phyloP scores from a whole-genome alignment of 2,329 filamentous ascomycete genomes.

The Beauveria bassiana region DNA sequence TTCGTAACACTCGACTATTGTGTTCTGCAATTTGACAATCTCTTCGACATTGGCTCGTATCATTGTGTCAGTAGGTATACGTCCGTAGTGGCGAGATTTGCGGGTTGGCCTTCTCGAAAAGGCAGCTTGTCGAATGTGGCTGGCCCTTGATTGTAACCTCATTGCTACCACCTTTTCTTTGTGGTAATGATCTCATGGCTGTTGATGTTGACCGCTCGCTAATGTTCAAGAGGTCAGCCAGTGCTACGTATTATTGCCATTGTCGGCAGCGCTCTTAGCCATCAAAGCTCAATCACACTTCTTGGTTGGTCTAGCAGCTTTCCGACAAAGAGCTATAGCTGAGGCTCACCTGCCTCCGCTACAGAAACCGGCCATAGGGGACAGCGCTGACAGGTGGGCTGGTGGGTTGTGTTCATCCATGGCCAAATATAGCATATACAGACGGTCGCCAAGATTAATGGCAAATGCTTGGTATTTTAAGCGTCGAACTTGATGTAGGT shows the following conservation, averaged over 20 bases:
- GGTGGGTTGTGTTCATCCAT: neutral
- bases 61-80: neutral
- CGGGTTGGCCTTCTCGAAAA: neutral
- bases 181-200: neutral
- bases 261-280: neutral
- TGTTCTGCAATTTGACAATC: neutral
- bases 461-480: neutral
- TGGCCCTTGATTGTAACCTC: neutral
- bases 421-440: neutral
- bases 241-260: neutral
- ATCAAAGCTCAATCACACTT: neutral
- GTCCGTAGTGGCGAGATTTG: neutral
- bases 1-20: neutral
- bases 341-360: no score
- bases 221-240: neutral
- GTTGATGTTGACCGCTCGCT: neutral
- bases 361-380: no score
- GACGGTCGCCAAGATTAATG: neutral
- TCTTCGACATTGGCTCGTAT: neutral
- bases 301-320: neutral
- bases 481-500: neutral
- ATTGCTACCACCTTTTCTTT: slow-evolving; percentile 4
- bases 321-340: neutral
- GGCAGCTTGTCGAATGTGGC: neutral
- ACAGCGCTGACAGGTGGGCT: neutral